Percentiles rank a stretch among this genome's conserved stretches.
Evolutionary conservation across 2,329 filamentous ascomycete genomes (phyloP).

Genomic region (Trichoderma sp.): DNA sequence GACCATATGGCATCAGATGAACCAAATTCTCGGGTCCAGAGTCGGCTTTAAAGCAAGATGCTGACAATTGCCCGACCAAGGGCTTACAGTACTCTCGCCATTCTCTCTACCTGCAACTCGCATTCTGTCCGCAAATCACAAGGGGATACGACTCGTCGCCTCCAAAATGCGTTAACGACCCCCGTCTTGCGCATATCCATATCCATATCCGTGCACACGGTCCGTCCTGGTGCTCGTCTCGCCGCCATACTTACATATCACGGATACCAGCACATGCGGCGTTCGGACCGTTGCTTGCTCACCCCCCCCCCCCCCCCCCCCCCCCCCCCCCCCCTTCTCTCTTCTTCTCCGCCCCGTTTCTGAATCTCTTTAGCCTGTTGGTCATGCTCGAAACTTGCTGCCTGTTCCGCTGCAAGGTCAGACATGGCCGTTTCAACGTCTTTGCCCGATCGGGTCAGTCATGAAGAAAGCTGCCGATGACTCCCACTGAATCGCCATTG

Average conservation of each 20-base stretch:
- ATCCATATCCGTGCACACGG: neutral
- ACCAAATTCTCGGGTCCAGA: constrained; percentile 12
- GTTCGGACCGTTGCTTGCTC: neutral
- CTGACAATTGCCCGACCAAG: constrained; percentile 12
- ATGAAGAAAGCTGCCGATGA: neutral
- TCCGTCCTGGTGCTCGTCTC: neutral
- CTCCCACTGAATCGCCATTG: neutral
- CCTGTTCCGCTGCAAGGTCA: constrained; percentile 4
- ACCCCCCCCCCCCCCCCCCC: neutral
- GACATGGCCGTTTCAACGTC: constrained; percentile 4
- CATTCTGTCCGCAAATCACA: neutral
- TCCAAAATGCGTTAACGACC: neutral
- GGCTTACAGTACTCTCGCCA: neutral
- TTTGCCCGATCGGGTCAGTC: constrained; percentile 1
- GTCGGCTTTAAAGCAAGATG: constrained; percentile 16
- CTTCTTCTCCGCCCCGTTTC: neutral
- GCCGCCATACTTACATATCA: constrained; percentile 7
- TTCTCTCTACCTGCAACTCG: neutral
- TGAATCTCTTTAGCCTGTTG: neutral
- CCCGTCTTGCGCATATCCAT: constrained; percentile 2
- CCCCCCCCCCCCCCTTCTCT: neutral
- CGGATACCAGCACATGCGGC: neutral
- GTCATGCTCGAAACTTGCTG: constrained; percentile 24
- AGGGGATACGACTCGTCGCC: neutral
- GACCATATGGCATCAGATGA: constrained; percentile 4